Percentiles rank a stretch among this genome's conserved stretches.
phyloP scores from a whole-genome alignment of 306 rosid species.

The Lathyrus oleraceus region DNA sequence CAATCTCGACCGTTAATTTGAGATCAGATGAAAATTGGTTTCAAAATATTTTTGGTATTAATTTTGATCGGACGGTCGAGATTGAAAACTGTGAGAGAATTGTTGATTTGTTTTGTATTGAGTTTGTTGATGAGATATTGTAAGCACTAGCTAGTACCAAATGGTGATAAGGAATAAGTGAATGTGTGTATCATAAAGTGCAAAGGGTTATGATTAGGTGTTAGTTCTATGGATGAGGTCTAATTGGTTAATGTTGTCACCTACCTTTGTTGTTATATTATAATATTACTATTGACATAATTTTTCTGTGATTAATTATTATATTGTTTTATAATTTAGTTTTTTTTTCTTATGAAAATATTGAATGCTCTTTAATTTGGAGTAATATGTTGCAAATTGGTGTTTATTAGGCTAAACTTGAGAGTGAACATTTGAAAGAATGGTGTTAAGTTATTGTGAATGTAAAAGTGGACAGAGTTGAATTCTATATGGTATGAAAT shows the following conservation, averaged over 20 bases:
- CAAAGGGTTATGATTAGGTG: slow-evolving; percentile 22
- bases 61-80: neutral
- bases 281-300: slow-evolving; percentile 31
- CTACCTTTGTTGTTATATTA: slow-evolving; percentile 22
- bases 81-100: neutral
- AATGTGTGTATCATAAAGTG: slow-evolving; percentile 29
- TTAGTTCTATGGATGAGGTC: slow-evolving; percentile 48
- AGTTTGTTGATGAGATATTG: slow-evolving; percentile 39
- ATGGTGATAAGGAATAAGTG: slow-evolving; percentile 49
- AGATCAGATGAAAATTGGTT: neutral
- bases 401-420: neutral
- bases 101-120: slow-evolving; percentile 16
- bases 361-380: slow-evolving; percentile 5
- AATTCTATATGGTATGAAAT: neutral
- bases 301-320: neutral
- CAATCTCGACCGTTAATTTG: neutral
- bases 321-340: neutral
- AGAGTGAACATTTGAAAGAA: neutral
- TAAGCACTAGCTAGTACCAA: slow-evolving; percentile 20
- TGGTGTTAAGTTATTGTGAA: slow-evolving; percentile 11
- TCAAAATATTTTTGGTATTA: no score
- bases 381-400: slow-evolving; percentile 9
- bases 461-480: slow-evolving; percentile 22
- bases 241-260: slow-evolving; percentile 16
- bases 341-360: neutral